Evolutionary conservation across 2,329 filamentous ascomycete species (phyloP).

Genomic region (Bipolaris victoriae): DNA sequence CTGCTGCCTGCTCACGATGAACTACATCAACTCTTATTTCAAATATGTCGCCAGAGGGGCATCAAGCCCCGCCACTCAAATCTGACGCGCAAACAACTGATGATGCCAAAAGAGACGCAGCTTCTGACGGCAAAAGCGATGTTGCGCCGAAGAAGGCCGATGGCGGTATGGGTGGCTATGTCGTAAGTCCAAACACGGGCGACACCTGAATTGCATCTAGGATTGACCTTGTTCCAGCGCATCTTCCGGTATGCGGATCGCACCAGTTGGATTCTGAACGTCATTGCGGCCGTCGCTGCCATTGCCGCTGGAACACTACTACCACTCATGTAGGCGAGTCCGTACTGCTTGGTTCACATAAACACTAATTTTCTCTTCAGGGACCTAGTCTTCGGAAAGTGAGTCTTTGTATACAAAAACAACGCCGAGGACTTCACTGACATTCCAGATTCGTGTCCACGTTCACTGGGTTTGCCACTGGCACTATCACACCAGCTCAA

Average conservation of each 20-base stretch:
- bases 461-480: conserved; percentile 54
- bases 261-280: conserved; percentile 41
- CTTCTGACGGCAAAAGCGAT: neutral
- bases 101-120: conserved; percentile 8
- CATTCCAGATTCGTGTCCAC: conserved; percentile 48
- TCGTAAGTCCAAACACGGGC: conserved; percentile 23
- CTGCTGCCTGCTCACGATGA: neutral
- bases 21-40: neutral
- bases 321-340: conserved; percentile 51
- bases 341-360: neutral
- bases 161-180: conserved; percentile 31
- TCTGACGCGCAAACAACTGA: conserved; percentile 11
- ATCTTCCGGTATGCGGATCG: conserved; percentile 46
- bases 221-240: conserved; percentile 26
- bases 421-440: neutral
- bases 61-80: conserved; percentile 3
- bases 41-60: conserved; percentile 18
- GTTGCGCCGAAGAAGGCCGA: conserved; percentile 8
- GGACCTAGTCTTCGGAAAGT: conserved; percentile 58
- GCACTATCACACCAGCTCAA: conserved; percentile 36
- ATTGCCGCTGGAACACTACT: conserved; percentile 54
- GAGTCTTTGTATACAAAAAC: neutral
- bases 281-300: conserved; percentile 44
- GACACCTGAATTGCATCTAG: neutral
- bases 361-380: conserved; percentile 2